A percentile compares a stretch with the other conserved stretches of the same genome.
phyloP scores from a whole-genome alignment of 352 stramenopile species.

The Phytophthora constricta region DNA sequence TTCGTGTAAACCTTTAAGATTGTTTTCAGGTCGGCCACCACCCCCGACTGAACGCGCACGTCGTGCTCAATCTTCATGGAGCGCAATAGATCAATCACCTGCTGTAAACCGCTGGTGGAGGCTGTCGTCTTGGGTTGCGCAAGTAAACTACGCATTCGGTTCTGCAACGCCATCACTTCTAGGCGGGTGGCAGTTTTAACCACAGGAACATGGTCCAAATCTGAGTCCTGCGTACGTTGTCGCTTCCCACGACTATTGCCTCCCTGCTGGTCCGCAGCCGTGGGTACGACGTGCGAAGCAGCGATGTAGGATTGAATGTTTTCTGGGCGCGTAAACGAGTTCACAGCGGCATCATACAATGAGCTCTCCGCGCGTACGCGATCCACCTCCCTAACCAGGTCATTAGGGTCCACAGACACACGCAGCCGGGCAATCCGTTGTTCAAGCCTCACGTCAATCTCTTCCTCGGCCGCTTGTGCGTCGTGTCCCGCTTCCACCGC shows the following conservation, averaged over 20 bases:
- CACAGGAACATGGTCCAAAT: conserved; percentile 66
- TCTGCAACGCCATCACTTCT: conserved; percentile 76
- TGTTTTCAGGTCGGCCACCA: conserved; percentile 79
- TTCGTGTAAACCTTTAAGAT: conserved; percentile 84
- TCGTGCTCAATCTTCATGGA: conserved; percentile 76
- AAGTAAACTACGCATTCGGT: conserved; percentile 70
- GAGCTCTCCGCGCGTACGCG: conserved; percentile 69
- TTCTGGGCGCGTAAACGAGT: conserved; percentile 62
- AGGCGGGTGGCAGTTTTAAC: conserved; percentile 71
- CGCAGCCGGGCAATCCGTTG: conserved; percentile 78
- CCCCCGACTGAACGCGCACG: conserved; percentile 71
- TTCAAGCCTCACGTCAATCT: conserved; percentile 82
- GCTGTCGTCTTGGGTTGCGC: conserved; percentile 55
- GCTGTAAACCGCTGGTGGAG: conserved; percentile 75
- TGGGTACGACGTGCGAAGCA: conserved; percentile 58
- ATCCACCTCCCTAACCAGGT: conserved; percentile 83
- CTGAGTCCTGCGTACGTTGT: conserved; percentile 63
- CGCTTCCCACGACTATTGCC: conserved; percentile 52
- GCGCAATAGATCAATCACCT: conserved; percentile 82
- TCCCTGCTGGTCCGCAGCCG: conserved; percentile 46
- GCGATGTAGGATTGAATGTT: conserved; percentile 68
- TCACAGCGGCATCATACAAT: conserved; percentile 69
- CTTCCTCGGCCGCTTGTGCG: conserved; percentile 66
- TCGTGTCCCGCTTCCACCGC: conserved; percentile 71
- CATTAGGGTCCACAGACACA: conserved; percentile 71